Conservation (phyloP, 2,329 filamentous ascomycete species). For the Aspergillus caelatus region DNA sequence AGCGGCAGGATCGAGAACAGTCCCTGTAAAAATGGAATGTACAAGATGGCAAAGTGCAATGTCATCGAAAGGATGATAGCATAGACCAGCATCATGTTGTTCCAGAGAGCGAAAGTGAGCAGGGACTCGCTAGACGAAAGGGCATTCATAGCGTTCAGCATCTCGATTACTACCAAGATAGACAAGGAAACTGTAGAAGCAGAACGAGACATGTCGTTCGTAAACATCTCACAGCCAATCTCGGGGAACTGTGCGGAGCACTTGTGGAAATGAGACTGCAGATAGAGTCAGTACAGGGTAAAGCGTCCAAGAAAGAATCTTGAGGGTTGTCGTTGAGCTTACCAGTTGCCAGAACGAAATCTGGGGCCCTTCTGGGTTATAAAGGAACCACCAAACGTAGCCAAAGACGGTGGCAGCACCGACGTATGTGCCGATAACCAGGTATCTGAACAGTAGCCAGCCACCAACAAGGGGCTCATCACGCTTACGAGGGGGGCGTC, state of each 20-base stretch:
- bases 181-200: slow-evolving; percentile 93
- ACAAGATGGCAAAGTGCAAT: slow-evolving; percentile 90
- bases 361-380: slow-evolving; percentile 84
- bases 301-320: slow-evolving; percentile 12
- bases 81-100: slow-evolving; percentile 97
- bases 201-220: slow-evolving; percentile 79
- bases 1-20: slow-evolving; percentile 91
- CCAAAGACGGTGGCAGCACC: slow-evolving; percentile 92
- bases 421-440: slow-evolving; percentile 94
- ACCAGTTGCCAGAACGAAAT: slow-evolving; percentile 86
- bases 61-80: slow-evolving; percentile 92
- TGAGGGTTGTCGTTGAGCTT: slow-evolving; percentile 30
- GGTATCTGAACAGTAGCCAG: slow-evolving; percentile 97
- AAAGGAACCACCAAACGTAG: slow-evolving; percentile 99
- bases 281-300: slow-evolving; percentile 9
- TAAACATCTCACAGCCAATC: slow-evolving; percentile 91
- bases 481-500: slow-evolving; percentile 82
- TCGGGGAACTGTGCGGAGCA: slow-evolving; percentile 84
- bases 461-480: slow-evolving; percentile 90
- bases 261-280: slow-evolving; percentile 81
- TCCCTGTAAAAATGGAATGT: slow-evolving; percentile 83
- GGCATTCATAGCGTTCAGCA: slow-evolving; percentile 99
- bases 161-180: slow-evolving; percentile 93
- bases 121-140: slow-evolving; percentile 94
- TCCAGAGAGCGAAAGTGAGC: slow-evolving; percentile 91